Base-by-base conservation (phyloP, 169 alveolate genomes). In the Plasmodium fragile region DNA sequence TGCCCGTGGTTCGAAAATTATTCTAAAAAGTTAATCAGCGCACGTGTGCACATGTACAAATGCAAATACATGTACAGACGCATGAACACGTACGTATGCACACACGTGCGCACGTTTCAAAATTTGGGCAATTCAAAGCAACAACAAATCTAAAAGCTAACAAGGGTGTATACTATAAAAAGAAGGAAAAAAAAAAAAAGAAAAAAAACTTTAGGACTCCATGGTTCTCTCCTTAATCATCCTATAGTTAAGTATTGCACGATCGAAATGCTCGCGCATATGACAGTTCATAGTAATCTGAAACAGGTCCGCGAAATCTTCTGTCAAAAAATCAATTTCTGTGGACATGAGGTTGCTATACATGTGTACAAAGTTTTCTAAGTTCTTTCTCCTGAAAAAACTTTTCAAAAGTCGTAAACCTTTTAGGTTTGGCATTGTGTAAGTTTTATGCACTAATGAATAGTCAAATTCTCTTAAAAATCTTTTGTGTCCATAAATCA, bases 341-440 rank as follows among this genome's bases (percentile, higher is more conserved):
- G 89, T 75, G 30, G 81, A 75, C 18, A 87, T 55, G 22, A 41
- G 87, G 32, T 36, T 18, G 30, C 30, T 41, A 87, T 87, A 55
- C 89, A 87, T 34, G 30, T 32, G 71, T 87, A 87, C 70, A 87
- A 87, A 87, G 80, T 87, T 77, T 13, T 53, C 72, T 18, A 87
- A 87, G 72, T 77, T 87, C 71, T 87, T 87, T 77, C 4, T 87
- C 70, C 39, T 53, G 49, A 87, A 87, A 55, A 87, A 85, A 25
- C 52, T 79, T 87, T 87, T 87, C 34, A 87, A 41, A 87, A 55
- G 43, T 87, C 89, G 55, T 1, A 87, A 55, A 34, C 93, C 93
- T 78, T 87, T 87, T 22, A 87, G 30, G 32, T 36, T 36, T 39
- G 78, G 53, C 18, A 87, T 49, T 70, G 30, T 77, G 45, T 87